Base-by-base conservation (phyloP, 257 asterid species). In the Echites panduratus region DNA sequence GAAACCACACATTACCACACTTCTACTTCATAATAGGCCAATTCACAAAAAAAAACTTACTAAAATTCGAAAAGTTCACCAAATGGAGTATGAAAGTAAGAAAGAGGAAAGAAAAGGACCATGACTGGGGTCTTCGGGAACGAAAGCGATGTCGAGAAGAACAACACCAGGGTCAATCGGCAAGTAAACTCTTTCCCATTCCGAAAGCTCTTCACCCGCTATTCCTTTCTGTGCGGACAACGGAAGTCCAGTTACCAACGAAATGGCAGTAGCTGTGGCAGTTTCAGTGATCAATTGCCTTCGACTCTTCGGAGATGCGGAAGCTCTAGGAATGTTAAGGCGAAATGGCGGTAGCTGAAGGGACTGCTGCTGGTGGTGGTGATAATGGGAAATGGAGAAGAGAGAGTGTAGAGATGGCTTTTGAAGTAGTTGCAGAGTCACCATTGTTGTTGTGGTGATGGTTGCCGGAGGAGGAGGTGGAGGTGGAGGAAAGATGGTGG, bases 81-180 rank as follows among this genome's bases (percentile, higher is more conserved):
- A 11, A 62, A 57, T 10, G 13, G 27, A 43, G 40, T 13, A 14
- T 11, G 20, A 9, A 50, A 7, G 2, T 1, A 35, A 50, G 12
- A 10, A 17, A 35, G 40, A 44, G 49, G 45, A 24, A 38, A 38
- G 47, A 12, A 47, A 56, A 32, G 17, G 73, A 92, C 98, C 98
- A 74, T 93, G 98, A 71, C 75, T 79, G 70, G 93, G 96, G 71
- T 93, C 96, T 14, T 88, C 95, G 0, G 97, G 97, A 32, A 93
- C 98, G 40, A 93, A 93, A 24, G 93, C 89, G 67, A 90, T 87
- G 82, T 89, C 98, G 71, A 89, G 89, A 70, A 90, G 97, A 70
- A 90, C 97, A 20, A 93, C 94, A 41, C 97, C 97, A 16, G 98
- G 96, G 73, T 93, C 92, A 77, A 93, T 88, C 24, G 98, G 97